Evolutionary conservation across 768 basidiomycete species (phyloP).

Genomic region (Dentipellis fragilis): DNA sequence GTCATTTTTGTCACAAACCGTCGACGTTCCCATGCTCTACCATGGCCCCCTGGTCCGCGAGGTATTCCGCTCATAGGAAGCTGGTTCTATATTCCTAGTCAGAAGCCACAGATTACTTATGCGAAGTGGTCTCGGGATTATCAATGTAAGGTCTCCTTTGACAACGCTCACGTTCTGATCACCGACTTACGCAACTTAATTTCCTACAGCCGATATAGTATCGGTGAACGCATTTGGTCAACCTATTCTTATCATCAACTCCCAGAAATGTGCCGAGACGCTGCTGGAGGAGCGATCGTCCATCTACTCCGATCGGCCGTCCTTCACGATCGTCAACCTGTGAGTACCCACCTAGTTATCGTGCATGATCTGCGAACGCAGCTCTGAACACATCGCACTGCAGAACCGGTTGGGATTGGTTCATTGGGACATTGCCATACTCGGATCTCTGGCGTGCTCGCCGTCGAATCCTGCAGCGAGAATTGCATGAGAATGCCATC

Average conservation of each 20-base stretch:
- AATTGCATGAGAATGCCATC: not conserved
- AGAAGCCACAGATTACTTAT: too few relatives aligned
- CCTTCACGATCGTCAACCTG: not conserved
- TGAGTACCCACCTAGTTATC: too few relatives aligned
- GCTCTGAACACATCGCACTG: not conserved
- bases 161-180: too few relatives aligned
- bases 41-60: too few relatives aligned
- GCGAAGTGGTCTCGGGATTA: too few relatives aligned
- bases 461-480: not conserved
- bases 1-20: too few relatives aligned
- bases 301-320: constrained; percentile 18
- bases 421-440: not conserved
- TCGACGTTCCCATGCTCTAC: too few relatives aligned
- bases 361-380: not conserved
- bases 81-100: too few relatives aligned
- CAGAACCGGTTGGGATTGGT: not conserved
- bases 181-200: too few relatives aligned
- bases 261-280: constrained; percentile 12
- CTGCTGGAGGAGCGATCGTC: constrained; percentile 17
- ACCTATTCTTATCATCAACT: constrained; percentile 17
- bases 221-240: constrained; percentile 10
- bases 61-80: too few relatives aligned
- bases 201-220: constrained; percentile 4
- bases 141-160: not conserved
- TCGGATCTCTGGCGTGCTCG: not conserved